Evolutionary conservation across 2,329 filamentous ascomycete species (phyloP).

Genomic region (Aciculosporium take): DNA sequence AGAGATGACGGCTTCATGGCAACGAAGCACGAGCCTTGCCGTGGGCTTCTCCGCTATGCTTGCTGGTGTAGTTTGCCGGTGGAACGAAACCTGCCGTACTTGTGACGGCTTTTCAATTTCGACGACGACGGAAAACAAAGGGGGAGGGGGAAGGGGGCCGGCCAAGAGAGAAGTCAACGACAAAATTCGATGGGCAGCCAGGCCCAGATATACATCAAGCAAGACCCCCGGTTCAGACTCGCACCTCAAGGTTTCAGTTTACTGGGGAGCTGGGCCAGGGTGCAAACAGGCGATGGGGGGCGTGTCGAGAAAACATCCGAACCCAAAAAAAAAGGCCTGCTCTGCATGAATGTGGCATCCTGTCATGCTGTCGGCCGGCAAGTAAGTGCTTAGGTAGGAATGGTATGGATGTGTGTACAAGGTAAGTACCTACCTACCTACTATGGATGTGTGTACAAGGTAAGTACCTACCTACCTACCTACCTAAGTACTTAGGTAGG

Average conservation of each 20-base stretch:
- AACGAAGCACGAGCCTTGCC: neutral
- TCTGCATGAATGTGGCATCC: no score
- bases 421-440: no score
- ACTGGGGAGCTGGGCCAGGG: neutral
- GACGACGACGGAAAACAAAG: neutral
- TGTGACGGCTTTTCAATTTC: neutral
- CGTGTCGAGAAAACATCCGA: neutral
- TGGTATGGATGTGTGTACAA: no score
- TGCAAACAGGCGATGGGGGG: neutral
- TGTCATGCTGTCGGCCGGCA: no score
- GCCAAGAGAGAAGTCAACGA: neutral
- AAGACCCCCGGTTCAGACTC: neutral
- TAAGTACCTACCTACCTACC: no score
- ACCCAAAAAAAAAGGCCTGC: no score
- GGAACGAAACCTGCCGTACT: neutral
- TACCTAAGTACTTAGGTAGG: no score
- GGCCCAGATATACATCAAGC: neutral
- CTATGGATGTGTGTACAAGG: no score
- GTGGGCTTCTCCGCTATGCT: neutral
- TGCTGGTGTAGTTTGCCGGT: neutral
- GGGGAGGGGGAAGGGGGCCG: neutral
- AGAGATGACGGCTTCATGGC: constrained; percentile 22
- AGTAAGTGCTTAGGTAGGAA: no score
- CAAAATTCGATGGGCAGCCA: neutral
- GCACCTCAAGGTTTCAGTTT: neutral